Evolutionary conservation across 2,329 filamentous ascomycete genomes (phyloP).

Genomic region (Fusarium miscanthi): DNA sequence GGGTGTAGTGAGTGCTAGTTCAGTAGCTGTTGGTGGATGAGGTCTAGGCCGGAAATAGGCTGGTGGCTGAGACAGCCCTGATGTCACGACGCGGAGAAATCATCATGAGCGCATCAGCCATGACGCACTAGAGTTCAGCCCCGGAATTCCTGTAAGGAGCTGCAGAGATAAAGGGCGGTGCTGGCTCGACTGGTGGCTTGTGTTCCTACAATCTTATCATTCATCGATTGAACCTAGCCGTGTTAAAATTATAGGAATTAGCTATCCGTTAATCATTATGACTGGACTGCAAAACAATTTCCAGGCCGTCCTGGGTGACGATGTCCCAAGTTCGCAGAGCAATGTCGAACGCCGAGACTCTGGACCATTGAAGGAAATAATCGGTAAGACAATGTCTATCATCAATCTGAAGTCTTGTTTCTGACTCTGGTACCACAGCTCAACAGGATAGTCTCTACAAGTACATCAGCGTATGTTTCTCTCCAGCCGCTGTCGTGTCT

Average conservation of each 20-base stretch:
- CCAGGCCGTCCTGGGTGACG: slow-evolving; percentile 12
- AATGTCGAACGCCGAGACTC: not conserved
- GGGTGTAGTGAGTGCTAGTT: not conserved
- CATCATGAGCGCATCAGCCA: slow-evolving; percentile 27
- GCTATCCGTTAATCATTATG: slow-evolving; percentile 5
- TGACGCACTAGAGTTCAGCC: slow-evolving; percentile 27
- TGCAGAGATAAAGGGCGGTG: slow-evolving; percentile 12
- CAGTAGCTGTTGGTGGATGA: not conserved
- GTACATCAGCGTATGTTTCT: slow-evolving; percentile 36
- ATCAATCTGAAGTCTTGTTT: not conserved
- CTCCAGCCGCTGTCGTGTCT: rapidly evolving
- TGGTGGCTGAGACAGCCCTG: slow-evolving; percentile 13
- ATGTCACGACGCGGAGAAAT: slow-evolving; percentile 21
- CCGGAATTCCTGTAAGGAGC: not conserved
- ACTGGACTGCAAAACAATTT: slow-evolving; percentile 12
- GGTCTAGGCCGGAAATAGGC: slow-evolving; percentile 8
- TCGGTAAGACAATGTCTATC: not conserved
- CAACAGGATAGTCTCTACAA: slow-evolving; percentile 41
- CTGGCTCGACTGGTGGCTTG: slow-evolving; percentile 14
- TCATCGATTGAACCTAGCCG: not conserved
- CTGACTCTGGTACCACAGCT: slow-evolving; percentile 1
- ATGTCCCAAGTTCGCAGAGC: not conserved
- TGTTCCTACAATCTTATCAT: not conserved
- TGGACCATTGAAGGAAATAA: slow-evolving; percentile 36
- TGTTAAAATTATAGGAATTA: not conserved